A percentile compares a stretch with the other conserved stretches of the same genome.
Conservation (phyloP, 306 rosid species). For the Vigna nakashimae region DNA sequence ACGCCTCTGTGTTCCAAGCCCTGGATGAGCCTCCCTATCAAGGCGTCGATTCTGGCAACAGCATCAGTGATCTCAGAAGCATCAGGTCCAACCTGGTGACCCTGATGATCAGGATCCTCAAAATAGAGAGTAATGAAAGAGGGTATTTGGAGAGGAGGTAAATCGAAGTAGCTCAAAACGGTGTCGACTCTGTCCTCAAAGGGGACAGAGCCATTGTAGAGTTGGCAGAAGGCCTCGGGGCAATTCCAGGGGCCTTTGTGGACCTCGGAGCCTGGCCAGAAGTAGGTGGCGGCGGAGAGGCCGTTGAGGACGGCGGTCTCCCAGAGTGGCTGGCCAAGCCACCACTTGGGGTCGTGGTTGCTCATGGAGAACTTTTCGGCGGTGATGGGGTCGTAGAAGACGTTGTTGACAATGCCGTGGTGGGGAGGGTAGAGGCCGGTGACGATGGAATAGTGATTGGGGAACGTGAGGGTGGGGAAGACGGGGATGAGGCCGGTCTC, state of each 20-base stretch:
- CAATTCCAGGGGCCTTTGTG: conserved; percentile 88
- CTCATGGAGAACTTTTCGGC: conserved; percentile 67
- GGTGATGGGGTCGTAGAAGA: conserved; percentile 66
- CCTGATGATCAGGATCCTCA: conserved; percentile 99
- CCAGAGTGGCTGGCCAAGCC: conserved; percentile 94
- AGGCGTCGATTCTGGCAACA: conserved; percentile 66
- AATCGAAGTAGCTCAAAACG: conserved; percentile 67
- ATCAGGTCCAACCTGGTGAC: conserved; percentile 90
- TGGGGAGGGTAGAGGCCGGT: conserved; percentile 91
- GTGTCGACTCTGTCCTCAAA: conserved; percentile 83
- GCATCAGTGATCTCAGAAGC: conserved; percentile 77
- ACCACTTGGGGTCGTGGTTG: conserved; percentile 86
- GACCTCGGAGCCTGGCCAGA: conserved; percentile 98
- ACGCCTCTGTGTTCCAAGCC: conserved; percentile 80
- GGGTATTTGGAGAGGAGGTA: conserved; percentile 69
- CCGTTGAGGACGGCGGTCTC: conserved; percentile 69
- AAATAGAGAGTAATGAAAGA: conserved; percentile 78
- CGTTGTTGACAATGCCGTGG: conserved; percentile 88
- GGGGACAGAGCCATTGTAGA: conserved; percentile 71
- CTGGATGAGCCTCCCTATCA: conserved; percentile 75
- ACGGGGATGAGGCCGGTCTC: conserved; percentile 76
- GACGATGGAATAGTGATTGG: conserved; percentile 91
- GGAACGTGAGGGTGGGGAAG: conserved; percentile 87
- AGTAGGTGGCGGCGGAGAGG: conserved; percentile 73
- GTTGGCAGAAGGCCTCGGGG: conserved; percentile 53